A percentile compares a stretch with the other conserved stretches of the same genome.
Conservation (phyloP, 345 rosid genomes). For the Citrus glauca region DNA sequence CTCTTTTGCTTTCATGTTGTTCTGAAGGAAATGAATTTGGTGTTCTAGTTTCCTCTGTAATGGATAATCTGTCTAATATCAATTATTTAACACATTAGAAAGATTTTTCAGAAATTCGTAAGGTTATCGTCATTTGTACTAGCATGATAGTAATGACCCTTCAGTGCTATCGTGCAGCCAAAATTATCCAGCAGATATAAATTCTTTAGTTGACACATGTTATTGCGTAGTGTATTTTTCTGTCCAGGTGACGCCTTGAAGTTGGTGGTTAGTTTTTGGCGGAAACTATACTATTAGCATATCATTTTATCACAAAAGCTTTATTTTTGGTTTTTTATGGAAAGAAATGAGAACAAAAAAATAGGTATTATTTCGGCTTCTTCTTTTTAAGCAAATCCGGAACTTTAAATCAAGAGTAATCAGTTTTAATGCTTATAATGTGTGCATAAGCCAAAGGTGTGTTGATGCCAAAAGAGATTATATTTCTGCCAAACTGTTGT, state of each 20-base stretch:
- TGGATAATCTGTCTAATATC: background rate
- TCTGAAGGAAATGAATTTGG: background rate
- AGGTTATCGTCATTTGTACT: background rate
- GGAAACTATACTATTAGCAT: background rate
- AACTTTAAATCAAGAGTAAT: background rate
- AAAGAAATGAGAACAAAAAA: background rate
- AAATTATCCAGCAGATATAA: background rate
- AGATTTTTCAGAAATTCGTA: background rate
- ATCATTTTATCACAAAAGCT: background rate
- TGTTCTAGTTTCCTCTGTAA: background rate
- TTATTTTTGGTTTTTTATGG: background rate
- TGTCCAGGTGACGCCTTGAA: background rate
- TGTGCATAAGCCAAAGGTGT: background rate
- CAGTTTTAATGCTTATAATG: background rate
- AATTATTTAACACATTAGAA: background rate
- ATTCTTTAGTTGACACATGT: background rate
- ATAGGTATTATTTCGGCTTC: background rate
- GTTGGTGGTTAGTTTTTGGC: too few species aligned
- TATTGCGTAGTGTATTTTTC: background rate
- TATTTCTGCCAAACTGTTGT: background rate
- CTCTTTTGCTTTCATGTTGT: background rate
- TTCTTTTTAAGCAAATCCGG: background rate
- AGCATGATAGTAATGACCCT: background rate
- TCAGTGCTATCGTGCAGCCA: background rate
- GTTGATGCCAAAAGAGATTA: background rate